A percentile compares a stretch with the other conserved stretches of the same genome.
phyloP scores from a whole-genome alignment of 2,329 filamentous ascomycete genomes.

The Clonostachys chloroleuca region DNA sequence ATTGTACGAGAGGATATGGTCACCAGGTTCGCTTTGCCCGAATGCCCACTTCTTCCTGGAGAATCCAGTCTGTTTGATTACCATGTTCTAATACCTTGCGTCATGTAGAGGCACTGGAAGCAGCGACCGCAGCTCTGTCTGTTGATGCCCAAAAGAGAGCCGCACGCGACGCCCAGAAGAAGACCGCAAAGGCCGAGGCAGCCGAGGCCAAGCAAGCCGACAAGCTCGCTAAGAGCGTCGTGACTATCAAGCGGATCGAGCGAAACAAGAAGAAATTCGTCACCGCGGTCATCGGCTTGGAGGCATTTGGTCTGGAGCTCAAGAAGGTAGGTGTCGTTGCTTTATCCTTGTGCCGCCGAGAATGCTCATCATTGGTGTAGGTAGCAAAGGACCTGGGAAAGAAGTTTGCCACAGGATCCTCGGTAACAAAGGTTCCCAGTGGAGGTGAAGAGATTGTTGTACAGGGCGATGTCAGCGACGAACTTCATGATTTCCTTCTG shows the following conservation, averaged over 20 bases:
- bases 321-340: constrained; percentile 60
- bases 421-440: constrained; percentile 82
- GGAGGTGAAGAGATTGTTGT: constrained; percentile 96
- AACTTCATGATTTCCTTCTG: constrained; percentile 85
- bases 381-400: constrained; percentile 95
- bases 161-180: constrained; percentile 94
- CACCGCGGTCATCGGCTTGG: constrained; percentile 85
- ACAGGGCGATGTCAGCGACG: constrained; percentile 93
- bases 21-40: constrained; percentile 57
- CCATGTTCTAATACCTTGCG: not conserved
- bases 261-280: constrained; percentile 98
- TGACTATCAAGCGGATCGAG: constrained; percentile 95
- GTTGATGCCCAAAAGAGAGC: constrained; percentile 91
- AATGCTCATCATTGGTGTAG: constrained; percentile 12
- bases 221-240: constrained; percentile 74
- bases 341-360: not conserved
- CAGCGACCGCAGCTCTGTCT: constrained; percentile 80
- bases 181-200: constrained; percentile 88
- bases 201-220: constrained; percentile 80
- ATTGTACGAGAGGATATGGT: constrained; percentile 80
- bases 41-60: not conserved
- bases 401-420: constrained; percentile 94
- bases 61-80: not conserved
- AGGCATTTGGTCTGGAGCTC: constrained; percentile 85
- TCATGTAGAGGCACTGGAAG: constrained; percentile 67